Evolutionary conservation across 129 eudicot species (phyloP), one percentile per base, ranked within the genome.

Genomic region (Centaurea solstitialis): DNA sequence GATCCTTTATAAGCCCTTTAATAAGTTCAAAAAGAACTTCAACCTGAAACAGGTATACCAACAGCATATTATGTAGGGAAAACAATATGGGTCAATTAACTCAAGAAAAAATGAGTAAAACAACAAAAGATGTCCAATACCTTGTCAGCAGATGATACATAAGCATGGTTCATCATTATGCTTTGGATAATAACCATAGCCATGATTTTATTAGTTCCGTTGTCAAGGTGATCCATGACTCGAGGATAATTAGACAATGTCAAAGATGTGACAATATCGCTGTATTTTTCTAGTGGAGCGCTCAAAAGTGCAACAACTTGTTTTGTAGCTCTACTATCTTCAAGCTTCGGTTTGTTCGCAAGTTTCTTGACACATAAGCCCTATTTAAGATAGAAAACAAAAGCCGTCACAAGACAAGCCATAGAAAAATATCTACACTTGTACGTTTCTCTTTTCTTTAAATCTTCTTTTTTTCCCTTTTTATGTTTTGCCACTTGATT

Each of bases 281-380:
- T 92, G 73, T 93, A 96, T 83, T 93, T 96, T 76, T 96, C 98
- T 76, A 96, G 74, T 47, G 99, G 99, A 74, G 99, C 99, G 76
- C 97, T 96, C 86, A 96, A 87, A 82, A 96, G 99, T 7, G 99
- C 94, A 77, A 96, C 98, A 76, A 96, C 96, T 86, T 96, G 99
- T 86, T 96, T 96, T 68, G 99, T 96, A 76, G 98, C 97, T 86
- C 82, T 91, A 86, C 90, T 96, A 79, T 93, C 98, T 90, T 93
- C 95, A 87, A 93, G 94, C 84, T 91, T 96, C 65, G 97, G 89
- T 80, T 85, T 89, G 70, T 97, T 93, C 23, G 98, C 88, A 70
- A 96, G 90, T 73, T 78, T 96, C 88, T 89, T 87, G 72, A 96
- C 94, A 79, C 99, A 96, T 33, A 94, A 94, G 76, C 99, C 99